A percentile compares a stretch with the other conserved stretches of the same genome.
Evolutionary conservation across 495 filamentous ascomycete species (phyloP).

Genomic region (Glutinoglossum americanum): DNA sequence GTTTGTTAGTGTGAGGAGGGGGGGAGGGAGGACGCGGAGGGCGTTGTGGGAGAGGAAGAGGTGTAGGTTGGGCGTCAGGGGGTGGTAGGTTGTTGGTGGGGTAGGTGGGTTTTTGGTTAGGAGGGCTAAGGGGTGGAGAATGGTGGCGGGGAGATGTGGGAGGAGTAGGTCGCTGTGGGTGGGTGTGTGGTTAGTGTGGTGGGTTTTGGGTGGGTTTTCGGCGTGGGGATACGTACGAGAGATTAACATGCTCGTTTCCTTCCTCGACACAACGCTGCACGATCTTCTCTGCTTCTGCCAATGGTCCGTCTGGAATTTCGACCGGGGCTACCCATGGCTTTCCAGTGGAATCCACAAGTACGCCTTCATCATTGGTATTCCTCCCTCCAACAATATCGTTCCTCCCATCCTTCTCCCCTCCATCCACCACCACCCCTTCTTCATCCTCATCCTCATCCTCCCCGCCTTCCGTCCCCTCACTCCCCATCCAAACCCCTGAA

Average conservation of each 20-base stretch:
- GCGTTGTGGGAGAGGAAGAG: slow-evolving; percentile 43
- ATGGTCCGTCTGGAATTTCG: neutral
- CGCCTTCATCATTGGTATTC: neutral
- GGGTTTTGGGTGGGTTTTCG: too few relatives aligned
- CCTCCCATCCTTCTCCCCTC: too few relatives aligned
- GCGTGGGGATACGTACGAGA: slow-evolving; percentile 30
- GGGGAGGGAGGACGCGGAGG: slow-evolving; percentile 27
- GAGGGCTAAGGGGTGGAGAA: too few relatives aligned
- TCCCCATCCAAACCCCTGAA: too few relatives aligned
- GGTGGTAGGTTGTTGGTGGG: slow-evolving; percentile 24
- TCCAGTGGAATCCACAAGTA: too few relatives aligned
- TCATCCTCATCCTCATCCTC: too few relatives aligned
- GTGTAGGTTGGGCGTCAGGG: slow-evolving; percentile 33
- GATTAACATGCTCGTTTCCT: slow-evolving; percentile 37
- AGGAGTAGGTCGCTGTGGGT: too few relatives aligned
- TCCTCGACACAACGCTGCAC: slow-evolving; percentile 30
- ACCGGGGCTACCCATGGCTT: neutral
- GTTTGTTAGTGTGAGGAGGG: slow-evolving; percentile 29
- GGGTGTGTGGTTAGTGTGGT: slow-evolving; percentile 16
- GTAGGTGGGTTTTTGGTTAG: too few relatives aligned
- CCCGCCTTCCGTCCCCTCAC: too few relatives aligned
- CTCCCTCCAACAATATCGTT: too few relatives aligned
- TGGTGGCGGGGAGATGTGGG: slow-evolving; percentile 3
- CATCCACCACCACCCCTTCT: neutral
- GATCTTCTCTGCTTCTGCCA: neutral